phyloP scores from a whole-genome alignment of 441 rosid species.

The Arabidopsis hybrid region DNA sequence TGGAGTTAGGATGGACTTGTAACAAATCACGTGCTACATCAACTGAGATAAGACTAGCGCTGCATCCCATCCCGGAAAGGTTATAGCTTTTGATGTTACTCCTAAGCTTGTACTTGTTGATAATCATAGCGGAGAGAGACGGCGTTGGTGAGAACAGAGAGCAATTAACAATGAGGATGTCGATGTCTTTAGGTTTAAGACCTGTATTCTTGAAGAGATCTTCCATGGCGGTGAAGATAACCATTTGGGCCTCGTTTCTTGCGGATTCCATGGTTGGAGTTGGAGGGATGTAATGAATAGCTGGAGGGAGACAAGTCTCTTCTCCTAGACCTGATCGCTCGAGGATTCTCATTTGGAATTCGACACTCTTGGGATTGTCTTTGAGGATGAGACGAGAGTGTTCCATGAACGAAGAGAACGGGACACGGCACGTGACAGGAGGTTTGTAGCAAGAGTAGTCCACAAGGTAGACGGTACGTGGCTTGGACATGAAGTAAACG shows the following conservation, averaged over 20 bases:
- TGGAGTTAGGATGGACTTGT: slow-evolving; percentile 83
- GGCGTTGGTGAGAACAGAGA: slow-evolving; percentile 94
- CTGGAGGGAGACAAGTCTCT: slow-evolving; percentile 89
- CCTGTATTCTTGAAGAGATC: slow-evolving; percentile 74
- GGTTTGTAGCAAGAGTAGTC: slow-evolving; percentile 89
- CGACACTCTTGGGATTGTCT: slow-evolving; percentile 80
- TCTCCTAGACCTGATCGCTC: slow-evolving; percentile 93
- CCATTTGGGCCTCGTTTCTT: slow-evolving; percentile 76
- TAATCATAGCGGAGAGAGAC: slow-evolving; percentile 87
- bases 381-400: slow-evolving; percentile 73
- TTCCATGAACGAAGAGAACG: slow-evolving; percentile 91
- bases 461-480: slow-evolving; percentile 79
- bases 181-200: slow-evolving; percentile 78
- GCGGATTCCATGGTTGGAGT: slow-evolving; percentile 81
- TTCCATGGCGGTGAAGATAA: slow-evolving; percentile 85
- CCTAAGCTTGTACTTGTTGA: slow-evolving; percentile 84
- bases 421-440: slow-evolving; percentile 82
- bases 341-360: slow-evolving; percentile 88
- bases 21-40: slow-evolving; percentile 89
- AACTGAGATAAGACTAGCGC: slow-evolving; percentile 75
- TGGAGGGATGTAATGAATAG: slow-evolving; percentile 90
- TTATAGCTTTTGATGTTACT: slow-evolving; percentile 91
- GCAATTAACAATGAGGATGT: slow-evolving; percentile 86
- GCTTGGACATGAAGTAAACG: slow-evolving; percentile 94
- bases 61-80: slow-evolving; percentile 96